Percentiles rank a stretch among this genome's conserved stretches.
These are phyloP conservation scores for Termitomyces sp. DNA, from an alignment of 768 basidiomycete genomes.

Conservation along the genomic window DNA sequence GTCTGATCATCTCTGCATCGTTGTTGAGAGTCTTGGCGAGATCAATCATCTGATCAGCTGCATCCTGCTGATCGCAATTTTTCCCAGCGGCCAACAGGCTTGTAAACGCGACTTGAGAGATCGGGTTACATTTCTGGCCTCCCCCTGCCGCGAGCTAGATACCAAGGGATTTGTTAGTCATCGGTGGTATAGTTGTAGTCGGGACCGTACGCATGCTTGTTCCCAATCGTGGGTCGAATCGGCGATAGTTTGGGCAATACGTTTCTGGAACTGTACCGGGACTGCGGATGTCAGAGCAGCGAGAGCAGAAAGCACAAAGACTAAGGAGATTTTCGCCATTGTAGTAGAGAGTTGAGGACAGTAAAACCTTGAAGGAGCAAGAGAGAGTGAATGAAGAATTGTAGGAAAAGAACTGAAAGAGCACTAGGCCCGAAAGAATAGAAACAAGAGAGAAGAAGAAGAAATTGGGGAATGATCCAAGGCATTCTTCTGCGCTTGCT, in stretches of 20 bases:
- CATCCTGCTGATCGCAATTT: conserved; percentile 41
- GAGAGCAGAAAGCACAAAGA: conserved; percentile 23
- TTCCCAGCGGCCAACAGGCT: conserved; percentile 41
- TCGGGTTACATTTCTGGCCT: conserved; percentile 36
- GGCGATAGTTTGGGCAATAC: conserved; percentile 42
- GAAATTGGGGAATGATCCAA: background rate
- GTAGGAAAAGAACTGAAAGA: background rate
- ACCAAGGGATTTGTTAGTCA: background rate
- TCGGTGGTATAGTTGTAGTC: background rate
- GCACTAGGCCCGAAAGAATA: background rate
- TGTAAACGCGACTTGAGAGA: conserved; percentile 36
- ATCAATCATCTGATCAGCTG: conserved; percentile 43
- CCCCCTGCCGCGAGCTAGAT: conserved; percentile 37
- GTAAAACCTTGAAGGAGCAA: background rate
- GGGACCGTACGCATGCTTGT: conserved; percentile 42
- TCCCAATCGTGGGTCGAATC: conserved; percentile 46
- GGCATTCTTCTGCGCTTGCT: background rate
- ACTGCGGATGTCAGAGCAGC: conserved; percentile 24
- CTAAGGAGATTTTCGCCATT: conserved; percentile 26
- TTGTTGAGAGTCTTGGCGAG: conserved; percentile 37
- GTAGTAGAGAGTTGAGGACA: background rate
- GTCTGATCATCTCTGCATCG: conserved; percentile 36
- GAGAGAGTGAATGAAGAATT: background rate
- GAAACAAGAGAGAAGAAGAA: too few relatives aligned
- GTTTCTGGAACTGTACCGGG: conserved; percentile 29